These are phyloP conservation scores for Aspergillus wentii DNA, from an alignment of 495 filamentous ascomycete species.

Conservation along the genomic window DNA sequence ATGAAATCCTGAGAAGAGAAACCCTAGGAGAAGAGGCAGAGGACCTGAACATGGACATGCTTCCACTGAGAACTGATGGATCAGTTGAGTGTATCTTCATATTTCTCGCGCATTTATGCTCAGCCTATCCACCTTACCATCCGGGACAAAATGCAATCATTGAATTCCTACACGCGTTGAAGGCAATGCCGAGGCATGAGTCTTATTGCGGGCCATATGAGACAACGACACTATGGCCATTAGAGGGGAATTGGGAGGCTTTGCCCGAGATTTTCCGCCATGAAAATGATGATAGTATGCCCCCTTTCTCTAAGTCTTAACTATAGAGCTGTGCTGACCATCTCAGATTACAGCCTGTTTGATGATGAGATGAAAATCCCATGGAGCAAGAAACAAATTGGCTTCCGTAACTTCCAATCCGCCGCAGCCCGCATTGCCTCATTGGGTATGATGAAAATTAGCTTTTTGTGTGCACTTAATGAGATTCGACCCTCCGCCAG, in stretches of 20 bases:
- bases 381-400: neutral
- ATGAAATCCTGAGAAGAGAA: neutral
- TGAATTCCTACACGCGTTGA: neutral
- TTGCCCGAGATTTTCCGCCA: neutral
- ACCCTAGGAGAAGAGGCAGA: neutral
- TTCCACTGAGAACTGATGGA: too few relatives aligned
- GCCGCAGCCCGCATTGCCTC: neutral
- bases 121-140: constrained; percentile 1
- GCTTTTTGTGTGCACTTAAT: neutral
- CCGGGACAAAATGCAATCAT: constrained; percentile 1
- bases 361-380: neutral
- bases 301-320: neutral
- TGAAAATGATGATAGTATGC: neutral
- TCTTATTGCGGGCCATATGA: neutral
- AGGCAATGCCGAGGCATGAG: neutral
- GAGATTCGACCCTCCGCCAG: neutral
- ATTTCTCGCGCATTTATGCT: neutral
- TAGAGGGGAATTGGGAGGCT: neutral
- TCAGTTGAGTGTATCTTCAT: too few relatives aligned
- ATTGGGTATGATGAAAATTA: neutral
- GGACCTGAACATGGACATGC: too few relatives aligned
- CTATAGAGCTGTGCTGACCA: too few relatives aligned
- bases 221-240: neutral
- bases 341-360: neutral
- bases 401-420: neutral